Evolutionary conservation across 805 yeast species (phyloP).

Genomic region (Suhomyces sp.): DNA sequence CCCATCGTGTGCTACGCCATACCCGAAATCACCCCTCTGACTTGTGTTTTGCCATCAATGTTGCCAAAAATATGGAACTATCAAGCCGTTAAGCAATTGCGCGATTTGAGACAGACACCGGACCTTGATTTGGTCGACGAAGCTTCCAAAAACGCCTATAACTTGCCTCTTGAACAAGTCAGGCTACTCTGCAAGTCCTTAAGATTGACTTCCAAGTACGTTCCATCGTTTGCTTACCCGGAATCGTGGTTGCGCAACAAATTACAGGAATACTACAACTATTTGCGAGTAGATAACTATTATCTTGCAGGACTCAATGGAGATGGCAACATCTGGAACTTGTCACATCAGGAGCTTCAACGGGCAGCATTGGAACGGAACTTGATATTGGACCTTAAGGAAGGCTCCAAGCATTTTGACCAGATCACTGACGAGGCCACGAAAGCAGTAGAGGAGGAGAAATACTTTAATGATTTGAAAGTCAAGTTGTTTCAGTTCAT

Average conservation of each 20-base stretch:
- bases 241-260: constrained; percentile 33
- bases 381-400: constrained; percentile 36
- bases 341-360: constrained; percentile 50
- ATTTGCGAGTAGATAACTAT: constrained; percentile 53
- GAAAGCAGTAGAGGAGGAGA: constrained; percentile 11
- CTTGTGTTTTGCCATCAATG: constrained; percentile 52
- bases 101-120: constrained; percentile 12
- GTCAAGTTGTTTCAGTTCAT: constrained; percentile 38
- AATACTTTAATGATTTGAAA: constrained; percentile 28
- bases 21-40: constrained; percentile 57
- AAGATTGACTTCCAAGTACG: constrained; percentile 37
- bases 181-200: constrained; percentile 33
- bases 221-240: constrained; percentile 39
- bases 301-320: constrained; percentile 35
- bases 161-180: constrained; percentile 39
- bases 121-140: constrained; percentile 4
- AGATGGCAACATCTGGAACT: constrained; percentile 42
- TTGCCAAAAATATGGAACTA: constrained; percentile 34
- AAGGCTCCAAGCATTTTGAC: constrained; percentile 21
- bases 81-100: constrained; percentile 12
- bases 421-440: constrained; percentile 12
- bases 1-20: constrained; percentile 50
- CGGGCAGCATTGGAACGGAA: constrained; percentile 57
- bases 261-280: constrained; percentile 39
- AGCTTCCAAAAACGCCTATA: constrained; percentile 43